These are phyloP conservation scores for Endocalyx cinctus DNA, from an alignment of 2,329 filamentous ascomycete genomes.

Conservation along the genomic window DNA sequence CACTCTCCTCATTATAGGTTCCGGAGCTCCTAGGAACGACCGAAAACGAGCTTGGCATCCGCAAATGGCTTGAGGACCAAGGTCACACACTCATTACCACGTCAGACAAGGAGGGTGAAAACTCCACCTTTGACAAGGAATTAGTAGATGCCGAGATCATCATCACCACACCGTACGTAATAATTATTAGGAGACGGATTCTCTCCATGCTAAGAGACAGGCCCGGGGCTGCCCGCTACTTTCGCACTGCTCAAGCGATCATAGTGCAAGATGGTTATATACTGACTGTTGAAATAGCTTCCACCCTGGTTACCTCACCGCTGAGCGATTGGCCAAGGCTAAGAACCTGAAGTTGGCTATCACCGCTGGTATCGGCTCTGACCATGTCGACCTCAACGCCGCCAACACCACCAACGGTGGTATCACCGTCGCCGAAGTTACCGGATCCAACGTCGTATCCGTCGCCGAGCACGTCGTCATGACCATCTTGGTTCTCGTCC, in stretches of 20 bases:
- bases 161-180: slow-evolving; percentile 87
- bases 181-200: slow-evolving; percentile 13
- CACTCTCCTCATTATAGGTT: slow-evolving; percentile 42
- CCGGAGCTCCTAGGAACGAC: slow-evolving; percentile 88
- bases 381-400: slow-evolving; percentile 94
- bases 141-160: slow-evolving; percentile 96
- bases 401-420: slow-evolving; percentile 99
- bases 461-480: slow-evolving; percentile 99
- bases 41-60: slow-evolving; percentile 95
- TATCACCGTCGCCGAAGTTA: slow-evolving; percentile 95
- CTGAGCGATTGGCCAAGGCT: slow-evolving; percentile 91
- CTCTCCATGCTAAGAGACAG: background rate
- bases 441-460: slow-evolving; percentile 96
- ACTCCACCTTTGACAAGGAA: slow-evolving; percentile 92
- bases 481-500: slow-evolving; percentile 93
- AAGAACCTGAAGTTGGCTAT: slow-evolving; percentile 98
- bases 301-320: slow-evolving; percentile 96
- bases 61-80: slow-evolving; percentile 96
- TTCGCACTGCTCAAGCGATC: background rate
- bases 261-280: too few relatives aligned
- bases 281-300: slow-evolving; percentile 66
- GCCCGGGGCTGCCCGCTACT: background rate
- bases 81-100: slow-evolving; percentile 96
- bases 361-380: slow-evolving; percentile 95
- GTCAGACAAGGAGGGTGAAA: slow-evolving; percentile 92